These are phyloP conservation scores for Quercus bicolor DNA, from an alignment of 306 rosid genomes.

Conservation along the genomic window DNA sequence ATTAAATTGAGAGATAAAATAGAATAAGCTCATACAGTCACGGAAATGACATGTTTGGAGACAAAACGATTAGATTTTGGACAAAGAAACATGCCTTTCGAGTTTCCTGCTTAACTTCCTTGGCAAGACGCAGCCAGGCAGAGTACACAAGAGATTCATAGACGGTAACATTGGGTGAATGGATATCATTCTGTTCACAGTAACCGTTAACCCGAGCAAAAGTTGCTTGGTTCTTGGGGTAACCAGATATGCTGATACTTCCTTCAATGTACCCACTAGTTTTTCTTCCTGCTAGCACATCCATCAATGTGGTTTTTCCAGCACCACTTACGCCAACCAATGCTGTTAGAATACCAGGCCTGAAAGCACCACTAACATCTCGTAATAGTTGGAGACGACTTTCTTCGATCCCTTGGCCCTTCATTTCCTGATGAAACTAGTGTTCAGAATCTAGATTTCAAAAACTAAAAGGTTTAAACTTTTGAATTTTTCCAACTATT, in stretches of 20 bases:
- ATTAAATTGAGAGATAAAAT: too few relatives aligned
- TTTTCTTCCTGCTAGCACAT: constrained; percentile 58
- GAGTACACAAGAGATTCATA: constrained; percentile 50
- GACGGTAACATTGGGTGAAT: constrained; percentile 43
- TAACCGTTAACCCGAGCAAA: constrained; percentile 51
- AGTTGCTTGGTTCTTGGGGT: constrained; percentile 49
- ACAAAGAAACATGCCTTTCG: constrained; percentile 30
- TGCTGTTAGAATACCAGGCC: constrained; percentile 52
- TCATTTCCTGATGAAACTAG: constrained; percentile 39
- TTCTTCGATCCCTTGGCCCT: constrained; percentile 38
- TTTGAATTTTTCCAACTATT: neutral
- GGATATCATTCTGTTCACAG: constrained; percentile 55
- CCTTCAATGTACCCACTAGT: constrained; percentile 54
- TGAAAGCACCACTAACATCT: constrained; percentile 49
- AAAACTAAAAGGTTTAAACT: neutral
- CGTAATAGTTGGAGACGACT: constrained; percentile 38
- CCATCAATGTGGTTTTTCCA: constrained; percentile 61
- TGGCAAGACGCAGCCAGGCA: constrained; percentile 50
- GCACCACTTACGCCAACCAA: constrained; percentile 57
- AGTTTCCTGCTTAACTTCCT: constrained; percentile 33
- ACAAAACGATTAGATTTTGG: neutral
- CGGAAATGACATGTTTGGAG: neutral
- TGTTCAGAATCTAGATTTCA: constrained; percentile 2
- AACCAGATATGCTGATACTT: constrained; percentile 47
- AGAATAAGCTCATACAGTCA: too few relatives aligned